Conservation (phyloP, 768 basidiomycete species). For the Suillus occidentalis region DNA sequence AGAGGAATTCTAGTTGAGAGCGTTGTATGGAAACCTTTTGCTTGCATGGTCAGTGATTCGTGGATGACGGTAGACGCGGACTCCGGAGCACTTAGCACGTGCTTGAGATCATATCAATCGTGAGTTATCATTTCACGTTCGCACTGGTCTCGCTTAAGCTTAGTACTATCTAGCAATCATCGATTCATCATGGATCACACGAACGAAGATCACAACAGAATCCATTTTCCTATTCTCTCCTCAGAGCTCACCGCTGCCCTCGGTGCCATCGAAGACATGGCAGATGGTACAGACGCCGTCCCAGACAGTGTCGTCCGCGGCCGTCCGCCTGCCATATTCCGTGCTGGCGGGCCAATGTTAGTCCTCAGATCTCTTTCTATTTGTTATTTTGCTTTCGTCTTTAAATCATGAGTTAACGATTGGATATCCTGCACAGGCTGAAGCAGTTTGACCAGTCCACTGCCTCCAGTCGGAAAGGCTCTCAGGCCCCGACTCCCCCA, state of each 20-base stretch:
- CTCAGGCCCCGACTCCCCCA: slow-evolving; percentile 77
- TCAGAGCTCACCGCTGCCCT: slow-evolving; percentile 12
- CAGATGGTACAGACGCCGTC: slow-evolving; percentile 11
- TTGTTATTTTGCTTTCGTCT: slow-evolving; percentile 9
- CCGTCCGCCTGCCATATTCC: slow-evolving; percentile 58
- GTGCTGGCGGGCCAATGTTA: slow-evolving; percentile 77
- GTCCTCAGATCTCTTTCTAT: slow-evolving; percentile 19
- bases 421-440: slow-evolving; percentile 45
- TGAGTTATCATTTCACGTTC: not conserved
- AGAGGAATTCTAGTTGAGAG: slow-evolving; percentile 23
- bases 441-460: slow-evolving; percentile 80
- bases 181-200: not conserved
- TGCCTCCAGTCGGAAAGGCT: slow-evolving; percentile 65
- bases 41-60: slow-evolving; percentile 13
- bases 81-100: not conserved
- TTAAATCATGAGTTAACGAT: not conserved
- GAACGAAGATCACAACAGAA: slow-evolving; percentile 19
- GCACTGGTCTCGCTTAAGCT: not conserved
- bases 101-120: not conserved
- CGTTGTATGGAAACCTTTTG: slow-evolving; percentile 33
- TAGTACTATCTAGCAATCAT: not conserved
- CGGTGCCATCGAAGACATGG: slow-evolving; percentile 30
- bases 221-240: slow-evolving; percentile 16
- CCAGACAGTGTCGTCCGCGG: slow-evolving; percentile 16
- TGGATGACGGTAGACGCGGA: slow-evolving; percentile 14